Base-by-base conservation (phyloP, 129 eudicot species). In the Erigeron canadensis region DNA sequence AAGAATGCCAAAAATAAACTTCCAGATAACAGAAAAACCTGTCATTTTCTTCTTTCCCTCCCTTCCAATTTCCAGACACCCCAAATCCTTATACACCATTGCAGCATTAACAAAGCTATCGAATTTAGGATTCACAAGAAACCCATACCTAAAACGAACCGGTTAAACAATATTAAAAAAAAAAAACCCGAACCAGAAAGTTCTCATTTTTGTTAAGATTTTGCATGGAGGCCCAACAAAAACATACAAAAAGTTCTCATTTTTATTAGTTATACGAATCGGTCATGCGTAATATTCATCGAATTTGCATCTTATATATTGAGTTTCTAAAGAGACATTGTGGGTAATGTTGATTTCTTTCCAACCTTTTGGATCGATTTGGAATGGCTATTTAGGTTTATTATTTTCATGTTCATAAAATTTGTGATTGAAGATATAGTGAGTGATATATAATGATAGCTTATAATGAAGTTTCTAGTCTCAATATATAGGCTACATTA, bases 11-110 rank as follows among this genome's bases (percentile, higher is more conserved):
- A 13, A 37, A 16, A 10, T 13, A 34, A 22, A 61, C 8, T 5
- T 15, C 66, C 45, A 17, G 34, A 28, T 50, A 69, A 72, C 60
- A 63, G 57, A 61, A 62, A 73, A 62, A 62, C 41, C 77, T 67
- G 61, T 73, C 46, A 16, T 38, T 48, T 73, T 73, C 54, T 34
- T 19, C 50, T 39, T 73, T 63, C 55, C 71, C 71, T 73, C 63
- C 69, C 42, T 74, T 63, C 44, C 63, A 44, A 71, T 70, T 19
- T 41, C 64, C 53, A 18, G 22, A 21, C 17, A 40, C 50, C 61
- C 61, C 58, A 19, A 46, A 5, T 46, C 54, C 51, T 10, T 63
- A 63, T 48, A 62, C 40, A 53, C 77, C 64, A 39, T 47, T 63
- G 64, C 63, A 73, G 51, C 70, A 46, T 18, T 19, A 2, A 16